phyloP scores from a whole-genome alignment of 1,284 basidiomycete species.

The Ganoderma sinense region DNA sequence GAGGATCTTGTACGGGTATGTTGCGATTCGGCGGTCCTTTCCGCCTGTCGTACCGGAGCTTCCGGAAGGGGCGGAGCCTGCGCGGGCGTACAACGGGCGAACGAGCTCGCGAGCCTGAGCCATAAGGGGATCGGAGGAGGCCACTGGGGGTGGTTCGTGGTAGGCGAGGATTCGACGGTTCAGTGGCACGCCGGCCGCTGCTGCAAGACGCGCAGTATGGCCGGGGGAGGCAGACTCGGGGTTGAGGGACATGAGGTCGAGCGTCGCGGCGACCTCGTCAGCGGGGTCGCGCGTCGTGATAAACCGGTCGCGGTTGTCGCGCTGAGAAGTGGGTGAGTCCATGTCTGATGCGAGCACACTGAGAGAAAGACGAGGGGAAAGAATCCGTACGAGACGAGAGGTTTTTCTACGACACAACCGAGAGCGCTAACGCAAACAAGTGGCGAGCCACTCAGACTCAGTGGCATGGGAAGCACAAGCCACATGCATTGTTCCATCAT shows the following conservation, averaged over 20 bases:
- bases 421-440: background rate
- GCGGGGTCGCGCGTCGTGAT: conserved; percentile 71
- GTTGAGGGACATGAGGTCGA: conserved; percentile 70
- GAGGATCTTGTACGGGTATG: conserved; percentile 88
- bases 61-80: conserved; percentile 65
- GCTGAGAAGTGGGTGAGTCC: conserved; percentile 33
- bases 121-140: conserved; percentile 73
- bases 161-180: conserved; percentile 81
- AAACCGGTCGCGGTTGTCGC: conserved; percentile 72
- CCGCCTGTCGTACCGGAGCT: conserved; percentile 62
- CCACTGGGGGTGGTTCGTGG: conserved; percentile 76
- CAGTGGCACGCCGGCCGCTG: conserved; percentile 75
- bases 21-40: conserved; percentile 83
- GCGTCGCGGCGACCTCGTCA: conserved; percentile 64
- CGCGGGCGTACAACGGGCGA: conserved; percentile 74
- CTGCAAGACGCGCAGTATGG: conserved; percentile 78
- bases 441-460: background rate
- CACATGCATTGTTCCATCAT: background rate
- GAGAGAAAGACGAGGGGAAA: conserved; percentile 5
- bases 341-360: conserved; percentile 9
- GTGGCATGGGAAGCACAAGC: conserved; percentile 12
- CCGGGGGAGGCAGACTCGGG: conserved; percentile 70
- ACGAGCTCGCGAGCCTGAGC: conserved; percentile 78
- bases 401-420: background rate
- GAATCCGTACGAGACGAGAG: background rate